These are phyloP conservation scores for Fusarium oligoseptatum DNA, from an alignment of 2,329 filamentous ascomycete genomes.

Conservation along the genomic window DNA sequence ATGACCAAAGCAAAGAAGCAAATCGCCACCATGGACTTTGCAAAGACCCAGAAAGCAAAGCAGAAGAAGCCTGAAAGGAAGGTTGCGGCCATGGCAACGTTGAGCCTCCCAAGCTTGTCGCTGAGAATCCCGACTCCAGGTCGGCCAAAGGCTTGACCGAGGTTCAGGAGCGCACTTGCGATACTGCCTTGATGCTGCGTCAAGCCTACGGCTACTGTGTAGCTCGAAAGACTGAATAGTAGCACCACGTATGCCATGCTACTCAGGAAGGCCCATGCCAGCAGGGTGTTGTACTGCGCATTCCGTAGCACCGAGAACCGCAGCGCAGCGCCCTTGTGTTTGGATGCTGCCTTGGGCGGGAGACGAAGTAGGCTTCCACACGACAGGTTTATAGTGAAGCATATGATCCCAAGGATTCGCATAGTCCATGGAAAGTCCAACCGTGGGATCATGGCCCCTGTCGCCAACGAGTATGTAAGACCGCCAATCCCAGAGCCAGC, in stretches of 20 bases:
- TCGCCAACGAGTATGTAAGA: slow-evolving; percentile 39
- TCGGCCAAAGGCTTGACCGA: slow-evolving; percentile 70
- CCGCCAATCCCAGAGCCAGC: slow-evolving; percentile 63
- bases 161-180: slow-evolving; percentile 71
- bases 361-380: neutral
- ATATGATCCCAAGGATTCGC: slow-evolving; percentile 62
- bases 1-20: slow-evolving; percentile 70
- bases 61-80: slow-evolving; percentile 58
- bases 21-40: slow-evolving; percentile 68
- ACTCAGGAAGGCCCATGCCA: neutral
- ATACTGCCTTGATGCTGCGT: slow-evolving; percentile 69
- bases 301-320: neutral
- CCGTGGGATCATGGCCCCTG: slow-evolving; percentile 65
- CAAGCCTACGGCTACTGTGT: slow-evolving; percentile 57
- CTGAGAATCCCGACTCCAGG: slow-evolving; percentile 74
- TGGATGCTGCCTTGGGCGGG: neutral
- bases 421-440: slow-evolving; percentile 70
- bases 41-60: slow-evolving; percentile 72
- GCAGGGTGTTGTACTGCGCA: neutral
- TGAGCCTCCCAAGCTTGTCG: slow-evolving; percentile 72
- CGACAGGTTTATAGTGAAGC: slow-evolving; percentile 62
- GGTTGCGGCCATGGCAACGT: slow-evolving; percentile 69
- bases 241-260: neutral
- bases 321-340: neutral
- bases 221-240: neutral